These are phyloP conservation scores for Pyrus pyrifolia DNA, from an alignment of 306 rosid species.

Conservation along the genomic window DNA sequence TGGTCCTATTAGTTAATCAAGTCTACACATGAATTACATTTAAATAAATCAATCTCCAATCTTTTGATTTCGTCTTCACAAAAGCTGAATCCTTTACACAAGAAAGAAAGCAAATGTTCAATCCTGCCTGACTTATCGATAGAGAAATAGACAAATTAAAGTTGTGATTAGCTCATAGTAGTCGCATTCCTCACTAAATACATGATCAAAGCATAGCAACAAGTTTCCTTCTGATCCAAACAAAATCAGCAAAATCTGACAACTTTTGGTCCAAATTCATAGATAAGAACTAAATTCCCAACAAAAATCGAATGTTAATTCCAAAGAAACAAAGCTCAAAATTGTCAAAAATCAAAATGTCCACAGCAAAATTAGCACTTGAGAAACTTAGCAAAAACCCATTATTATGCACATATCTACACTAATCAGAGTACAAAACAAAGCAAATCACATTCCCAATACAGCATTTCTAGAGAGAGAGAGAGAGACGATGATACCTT, in stretches of 20 bases:
- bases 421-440: background rate
- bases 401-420: background rate
- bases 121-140: background rate
- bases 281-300: background rate
- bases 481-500: slow-evolving; percentile 33
- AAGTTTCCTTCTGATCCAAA: background rate
- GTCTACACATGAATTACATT: background rate
- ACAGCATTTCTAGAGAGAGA: background rate
- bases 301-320: background rate
- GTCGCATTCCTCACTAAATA: background rate
- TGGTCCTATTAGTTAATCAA: background rate
- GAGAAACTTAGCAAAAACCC: background rate
- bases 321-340: slow-evolving; percentile 4
- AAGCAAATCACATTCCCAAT: background rate
- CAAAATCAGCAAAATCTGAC: background rate
- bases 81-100: background rate
- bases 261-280: background rate
- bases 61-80: background rate
- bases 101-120: background rate
- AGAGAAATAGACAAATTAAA: background rate
- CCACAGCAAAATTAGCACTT: background rate
- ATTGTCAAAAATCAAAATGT: background rate
- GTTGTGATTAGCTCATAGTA: background rate
- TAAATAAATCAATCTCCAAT: background rate
- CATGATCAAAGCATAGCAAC: background rate